Evolutionary conservation across 495 filamentous ascomycete genomes (phyloP), one percentile per base, ranked within the genome.

Genomic region (Trichocladium antarcticum): DNA sequence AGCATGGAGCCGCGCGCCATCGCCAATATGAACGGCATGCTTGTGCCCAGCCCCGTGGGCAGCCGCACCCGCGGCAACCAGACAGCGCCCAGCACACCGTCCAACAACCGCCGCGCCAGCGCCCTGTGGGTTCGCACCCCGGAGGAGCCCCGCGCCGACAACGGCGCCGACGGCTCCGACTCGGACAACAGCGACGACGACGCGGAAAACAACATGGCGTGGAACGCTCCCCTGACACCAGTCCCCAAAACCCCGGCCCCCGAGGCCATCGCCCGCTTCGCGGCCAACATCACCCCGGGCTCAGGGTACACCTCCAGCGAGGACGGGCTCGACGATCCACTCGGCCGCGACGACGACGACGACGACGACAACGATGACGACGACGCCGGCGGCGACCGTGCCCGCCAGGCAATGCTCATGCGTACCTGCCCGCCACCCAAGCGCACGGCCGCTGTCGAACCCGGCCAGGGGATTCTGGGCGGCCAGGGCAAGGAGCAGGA

Each of bases 1-100:
- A 87, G 83, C 50, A 95, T 95, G 89, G 87, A 95, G 65, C 89
- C 89, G 2, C 78, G 79, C 51, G 78, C 84, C 2, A 68, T 95
- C 11, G 75, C 80, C 50, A 88, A 88, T 47, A 53, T 83, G 20
- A 85, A 88, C 49, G 80, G 82, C 27, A 83, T 73, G 2, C 68
- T 87, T 5, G 59, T 77, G 14, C 59, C 68, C 11, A 71, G 76
- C 2, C 62, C 68, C 6, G 54, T 56, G 16, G 66, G 69, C 37
- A 57, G 58, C 14, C 61, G 36, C 38, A 55, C 64, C 10, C 67
- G 62, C 27, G 71, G 72, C 12, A 68, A 61, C 39, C 60, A 67
- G 22, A 68, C 65, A 1, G 63, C 72, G 11, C 65, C 69, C 7
- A 68, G 62, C 45, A 73, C 74, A 12, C 64, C 65, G 2, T 63